These are phyloP conservation scores for Eimeria praecox DNA, from an alignment of 169 alveolate species.

Conservation along the genomic window DNA sequence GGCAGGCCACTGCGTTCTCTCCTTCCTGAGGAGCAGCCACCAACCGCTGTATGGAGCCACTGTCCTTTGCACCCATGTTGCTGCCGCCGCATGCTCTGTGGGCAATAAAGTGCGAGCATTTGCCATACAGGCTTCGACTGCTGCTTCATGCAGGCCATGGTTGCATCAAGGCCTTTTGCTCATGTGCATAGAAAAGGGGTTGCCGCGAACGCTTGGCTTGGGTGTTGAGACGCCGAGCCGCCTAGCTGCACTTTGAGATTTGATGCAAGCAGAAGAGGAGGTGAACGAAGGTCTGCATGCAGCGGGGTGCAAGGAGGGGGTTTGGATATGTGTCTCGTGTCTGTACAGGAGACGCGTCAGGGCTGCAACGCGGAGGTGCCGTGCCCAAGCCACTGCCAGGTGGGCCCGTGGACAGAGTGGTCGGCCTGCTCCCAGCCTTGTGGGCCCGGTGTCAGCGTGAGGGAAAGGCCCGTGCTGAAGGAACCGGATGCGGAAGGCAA, in stretches of 20 bases:
- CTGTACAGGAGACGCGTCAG: slow-evolving; percentile 73
- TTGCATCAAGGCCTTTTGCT: too few relatives aligned
- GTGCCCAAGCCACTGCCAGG: slow-evolving; percentile 83
- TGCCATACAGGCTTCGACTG: neutral
- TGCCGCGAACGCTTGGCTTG: neutral
- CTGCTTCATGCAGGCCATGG: too few relatives aligned
- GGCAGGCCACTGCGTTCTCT: too few relatives aligned
- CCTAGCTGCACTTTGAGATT: too few relatives aligned
- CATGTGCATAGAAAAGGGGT: neutral
- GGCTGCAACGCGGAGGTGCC: slow-evolving; percentile 85
- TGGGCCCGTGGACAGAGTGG: slow-evolving; percentile 86
- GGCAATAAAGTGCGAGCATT: neutral
- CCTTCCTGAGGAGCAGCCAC: too few relatives aligned
- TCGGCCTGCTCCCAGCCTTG: slow-evolving; percentile 80
- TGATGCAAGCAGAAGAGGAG: too few relatives aligned
- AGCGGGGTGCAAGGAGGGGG: too few relatives aligned
- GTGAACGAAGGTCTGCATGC: too few relatives aligned
- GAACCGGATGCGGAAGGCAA: slow-evolving; percentile 71
- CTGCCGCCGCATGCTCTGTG: neutral
- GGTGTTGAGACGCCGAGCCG: neutral
- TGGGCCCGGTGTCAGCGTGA: slow-evolving; percentile 83
- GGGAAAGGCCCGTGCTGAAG: slow-evolving; percentile 79
- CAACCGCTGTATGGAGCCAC: too few relatives aligned
- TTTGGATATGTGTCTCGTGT: too few relatives aligned
- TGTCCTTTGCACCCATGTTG: neutral